Conservation (phyloP, 495 filamentous ascomycete genomes). For the Aspergillus biplanus region DNA sequence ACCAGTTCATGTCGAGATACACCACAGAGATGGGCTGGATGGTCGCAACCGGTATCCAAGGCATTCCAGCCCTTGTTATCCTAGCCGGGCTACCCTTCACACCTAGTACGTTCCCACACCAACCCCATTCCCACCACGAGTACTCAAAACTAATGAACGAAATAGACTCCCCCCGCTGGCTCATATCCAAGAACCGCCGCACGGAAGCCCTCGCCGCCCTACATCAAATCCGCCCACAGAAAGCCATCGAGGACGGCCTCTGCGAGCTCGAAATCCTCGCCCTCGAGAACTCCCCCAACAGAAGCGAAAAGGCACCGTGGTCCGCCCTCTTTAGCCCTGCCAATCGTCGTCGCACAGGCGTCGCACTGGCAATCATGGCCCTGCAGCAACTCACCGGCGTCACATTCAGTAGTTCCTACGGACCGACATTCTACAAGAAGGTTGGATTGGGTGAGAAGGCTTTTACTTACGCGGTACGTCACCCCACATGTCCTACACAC, state of each 20-base stretch:
- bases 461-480: conserved; percentile 5
- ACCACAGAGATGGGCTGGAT: conserved; percentile 3
- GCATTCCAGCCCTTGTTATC: background rate
- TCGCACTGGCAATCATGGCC: conserved; percentile 3
- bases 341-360: background rate
- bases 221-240: background rate
- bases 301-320: conserved; percentile 1
- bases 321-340: background rate
- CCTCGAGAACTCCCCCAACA: conserved; percentile 1
- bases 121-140: background rate
- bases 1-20: background rate
- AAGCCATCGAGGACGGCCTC: background rate
- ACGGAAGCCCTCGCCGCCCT: background rate
- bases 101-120: background rate
- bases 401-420: conserved; percentile 1
- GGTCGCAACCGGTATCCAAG: background rate
- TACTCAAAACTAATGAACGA: background rate
- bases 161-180: conserved; percentile 1
- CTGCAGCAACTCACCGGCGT: conserved; percentile 6
- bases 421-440: conserved; percentile 4
- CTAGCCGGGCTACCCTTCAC: background rate
- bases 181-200: conserved; percentile 6
- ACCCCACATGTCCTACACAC: no score
- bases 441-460: conserved; percentile 4
- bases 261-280: conserved; percentile 8